Conservation (phyloP, 306 rosid species). For the Aeschynomene evenia region DNA sequence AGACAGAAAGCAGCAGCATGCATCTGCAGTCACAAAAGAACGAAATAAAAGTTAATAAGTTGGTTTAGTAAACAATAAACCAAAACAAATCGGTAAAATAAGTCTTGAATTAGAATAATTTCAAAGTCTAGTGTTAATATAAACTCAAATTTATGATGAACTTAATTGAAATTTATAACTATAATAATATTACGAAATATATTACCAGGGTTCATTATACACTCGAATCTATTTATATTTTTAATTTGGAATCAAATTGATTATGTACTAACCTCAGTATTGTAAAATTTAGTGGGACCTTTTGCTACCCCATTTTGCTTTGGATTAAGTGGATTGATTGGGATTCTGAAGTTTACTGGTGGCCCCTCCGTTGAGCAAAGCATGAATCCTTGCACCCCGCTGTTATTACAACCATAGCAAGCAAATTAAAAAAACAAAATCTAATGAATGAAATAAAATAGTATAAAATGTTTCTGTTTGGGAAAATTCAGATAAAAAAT, state of each 20-base stretch:
- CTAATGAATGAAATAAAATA: no score
- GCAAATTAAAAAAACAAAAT: background rate
- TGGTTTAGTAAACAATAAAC: background rate
- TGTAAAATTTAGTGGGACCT: conserved; percentile 37
- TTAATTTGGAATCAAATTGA: no score
- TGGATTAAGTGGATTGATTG: conserved; percentile 25
- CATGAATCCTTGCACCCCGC: conserved; percentile 37
- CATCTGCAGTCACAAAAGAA: conserved; percentile 26
- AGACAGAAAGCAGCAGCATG: conserved; percentile 46
- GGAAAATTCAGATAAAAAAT: background rate
- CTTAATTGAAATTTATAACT: no score
- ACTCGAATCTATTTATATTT: no score
- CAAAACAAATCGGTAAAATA: background rate
- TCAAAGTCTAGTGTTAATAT: no score
- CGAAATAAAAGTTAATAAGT: background rate
- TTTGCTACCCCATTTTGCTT: conserved; percentile 27
- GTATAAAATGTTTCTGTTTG: no score
- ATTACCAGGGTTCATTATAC: no score
- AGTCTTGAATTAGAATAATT: background rate
- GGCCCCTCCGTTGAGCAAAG: conserved; percentile 40
- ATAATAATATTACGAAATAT: no score
- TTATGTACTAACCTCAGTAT: no score
- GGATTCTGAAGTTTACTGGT: conserved; percentile 33
- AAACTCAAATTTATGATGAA: no score
- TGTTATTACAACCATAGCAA: no score